Evolutionary conservation across 1,284 basidiomycete genomes (phyloP).

Genomic region (Moesziomyces aphidis): DNA sequence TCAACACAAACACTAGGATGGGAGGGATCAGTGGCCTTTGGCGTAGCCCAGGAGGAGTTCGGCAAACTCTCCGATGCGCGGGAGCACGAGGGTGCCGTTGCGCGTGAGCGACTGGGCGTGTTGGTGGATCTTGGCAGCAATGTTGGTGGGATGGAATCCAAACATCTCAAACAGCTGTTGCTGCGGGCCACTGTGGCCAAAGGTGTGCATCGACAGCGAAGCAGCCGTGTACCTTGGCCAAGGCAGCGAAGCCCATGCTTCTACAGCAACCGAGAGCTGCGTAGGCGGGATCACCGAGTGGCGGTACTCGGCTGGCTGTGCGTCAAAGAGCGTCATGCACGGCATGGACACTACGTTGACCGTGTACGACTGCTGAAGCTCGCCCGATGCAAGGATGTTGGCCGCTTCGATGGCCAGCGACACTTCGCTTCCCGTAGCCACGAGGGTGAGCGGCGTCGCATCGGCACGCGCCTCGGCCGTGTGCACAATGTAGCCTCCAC

Average conservation of each 20-base stretch:
- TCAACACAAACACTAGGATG: too few species aligned
- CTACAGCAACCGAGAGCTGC: slow-evolving; percentile 86
- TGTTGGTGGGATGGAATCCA: slow-evolving; percentile 71
- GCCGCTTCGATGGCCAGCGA: slow-evolving; percentile 85
- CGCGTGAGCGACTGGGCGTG: neutral
- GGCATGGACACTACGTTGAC: slow-evolving; percentile 86
- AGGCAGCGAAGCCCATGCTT: slow-evolving; percentile 74
- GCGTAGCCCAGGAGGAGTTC: slow-evolving; percentile 15
- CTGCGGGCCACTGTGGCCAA: slow-evolving; percentile 87
- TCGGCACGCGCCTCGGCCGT: slow-evolving; percentile 75
- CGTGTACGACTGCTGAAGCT: slow-evolving; percentile 71
- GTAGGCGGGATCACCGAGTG: slow-evolving; percentile 85
- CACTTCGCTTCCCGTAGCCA: slow-evolving; percentile 89
- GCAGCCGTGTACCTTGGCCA: slow-evolving; percentile 60
- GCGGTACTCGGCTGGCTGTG: slow-evolving; percentile 82
- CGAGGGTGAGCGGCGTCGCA: slow-evolving; percentile 76
- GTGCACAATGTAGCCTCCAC: slow-evolving; percentile 88
- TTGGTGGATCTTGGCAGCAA: slow-evolving; percentile 82
- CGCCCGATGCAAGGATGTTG: slow-evolving; percentile 75
- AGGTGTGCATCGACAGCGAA: slow-evolving; percentile 36
- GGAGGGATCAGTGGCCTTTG: slow-evolving; percentile 1
- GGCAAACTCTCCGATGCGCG: slow-evolving; percentile 15
- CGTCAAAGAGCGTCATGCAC: slow-evolving; percentile 88
- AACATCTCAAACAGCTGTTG: slow-evolving; percentile 79
- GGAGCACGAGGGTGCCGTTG: slow-evolving; percentile 1